Base-by-base conservation (phyloP, 805 yeast species). In the Hanseniaspora vineae region DNA sequence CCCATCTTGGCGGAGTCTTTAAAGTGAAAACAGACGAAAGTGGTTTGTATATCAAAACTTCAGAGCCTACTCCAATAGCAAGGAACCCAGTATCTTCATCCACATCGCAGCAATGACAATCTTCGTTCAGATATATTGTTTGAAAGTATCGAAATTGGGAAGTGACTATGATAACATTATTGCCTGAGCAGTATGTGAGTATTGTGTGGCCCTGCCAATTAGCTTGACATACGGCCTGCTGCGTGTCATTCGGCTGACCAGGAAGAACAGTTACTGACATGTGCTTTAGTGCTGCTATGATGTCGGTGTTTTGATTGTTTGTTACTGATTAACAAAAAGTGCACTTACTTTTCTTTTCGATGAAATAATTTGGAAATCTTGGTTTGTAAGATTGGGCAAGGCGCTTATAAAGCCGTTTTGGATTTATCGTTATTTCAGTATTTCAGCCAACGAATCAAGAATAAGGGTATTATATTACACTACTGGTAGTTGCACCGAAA, bases 161-260 rank as follows among this genome's bases (percentile, higher is more conserved):
- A 8, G 81, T 70, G 2, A 80, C 59, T 4, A 84, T 72, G 33
- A 90, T 83, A 54, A 90, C 68, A 60, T 86, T 87, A 65, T 87
- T 87, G 0, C 96, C 97, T 1, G 96, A 85, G 49, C 88, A 84
- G 60, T 90, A 90, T 1, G 78, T 79, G 33, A 84, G 65, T 2
- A 87, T 63, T 46, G 77, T 74, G 50, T 76, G 77, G 11, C 70
- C 69, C 48, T 77, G 77, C 95, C 95, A 87, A 37, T 67, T 65
- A 6, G 71, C 74, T 50, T 78, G 81, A 39, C 77, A 68, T 20
- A 78, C 73, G 0, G 86, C 67, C 53, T 75, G 75, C 13, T 68
- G 69, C 1, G 75, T 60, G 42, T 68, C 63, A 59, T 81, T 83
- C 17, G 92, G 92, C 58, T 84, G 85, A 1, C 97, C 97, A 2